Evolutionary conservation across 1,284 basidiomycete genomes (phyloP), one percentile per base, ranked within the genome.

Genomic region (Anthracocystis walkeri): DNA sequence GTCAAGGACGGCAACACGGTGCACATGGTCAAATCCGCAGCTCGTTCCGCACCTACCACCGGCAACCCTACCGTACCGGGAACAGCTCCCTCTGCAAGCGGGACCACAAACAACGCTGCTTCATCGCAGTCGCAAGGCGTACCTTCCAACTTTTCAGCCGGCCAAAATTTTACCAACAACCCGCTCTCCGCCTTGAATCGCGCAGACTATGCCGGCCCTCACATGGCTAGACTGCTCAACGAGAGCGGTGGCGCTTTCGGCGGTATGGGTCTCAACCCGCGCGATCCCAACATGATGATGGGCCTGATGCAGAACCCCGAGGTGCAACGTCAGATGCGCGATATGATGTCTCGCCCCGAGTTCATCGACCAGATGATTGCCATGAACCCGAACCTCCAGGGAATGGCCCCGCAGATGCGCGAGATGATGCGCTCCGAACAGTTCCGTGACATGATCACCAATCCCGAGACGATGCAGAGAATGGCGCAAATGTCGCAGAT

Each of bases 281-380:
- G 77, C 55, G 82, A 83, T 40, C 82, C 82, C 29, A 84, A 84
- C 60, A 79, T 83, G 67, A 79, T 82, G 77, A 69, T 84, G 57
- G 80, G 78, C 11, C 56, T 81, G 56, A 75, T 84, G 78, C 76
- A 84, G 61, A 80, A 81, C 38, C 77, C 79, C 4, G 78, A 82
- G 27, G 80, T 84, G 20, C 67, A 78, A 49, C 72, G 65, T 12
- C 82, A 84, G 50, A 82, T 83, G 82, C 72, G 82, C 4, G 70
- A 75, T n/a, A 77, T 80, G 74, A 77, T 84, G 51, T 58, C 69
- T 4, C 74, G 79, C 11, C 82, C 82, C 23, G 82, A 82, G 45
- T 80, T 84, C 29, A 67, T 84, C 58, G 82, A 84, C 58, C 82
- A 83, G 61, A 80, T 84, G 59, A 78, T 83, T 35, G 80, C 81